Evolutionary conservation across 805 yeast genomes (phyloP).

Genomic region (Scheffersomyces amazonensis): DNA sequence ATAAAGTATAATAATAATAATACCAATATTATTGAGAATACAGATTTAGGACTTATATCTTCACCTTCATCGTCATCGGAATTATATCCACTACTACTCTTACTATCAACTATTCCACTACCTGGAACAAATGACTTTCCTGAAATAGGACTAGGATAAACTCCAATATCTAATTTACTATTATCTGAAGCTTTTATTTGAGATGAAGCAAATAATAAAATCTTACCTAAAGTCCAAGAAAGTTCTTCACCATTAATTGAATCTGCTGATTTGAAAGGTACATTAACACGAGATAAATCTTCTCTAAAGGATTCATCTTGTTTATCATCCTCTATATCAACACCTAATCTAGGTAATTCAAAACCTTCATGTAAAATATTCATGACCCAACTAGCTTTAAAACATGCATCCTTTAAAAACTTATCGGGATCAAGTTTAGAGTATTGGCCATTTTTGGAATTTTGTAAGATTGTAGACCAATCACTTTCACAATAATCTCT

Average conservation of each 20-base stretch:
- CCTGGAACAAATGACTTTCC: slow-evolving; percentile 31
- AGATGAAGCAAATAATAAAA: slow-evolving; percentile 77
- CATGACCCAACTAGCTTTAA: slow-evolving; percentile 93
- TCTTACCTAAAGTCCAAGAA: slow-evolving; percentile 94
- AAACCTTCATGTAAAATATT: slow-evolving; percentile 91
- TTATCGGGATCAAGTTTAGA: slow-evolving; percentile 49
- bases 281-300: slow-evolving; percentile 30
- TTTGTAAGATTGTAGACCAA: slow-evolving; percentile 57
- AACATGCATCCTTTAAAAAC: slow-evolving; percentile 73
- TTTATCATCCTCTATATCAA: slow-evolving; percentile 34
- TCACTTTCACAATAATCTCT: slow-evolving; percentile 70
- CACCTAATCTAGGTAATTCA: slow-evolving; percentile 70
- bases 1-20: slow-evolving; percentile 15
- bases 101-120: slow-evolving; percentile 9
- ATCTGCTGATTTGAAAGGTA: slow-evolving; percentile 81
- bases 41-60: slow-evolving; percentile 1
- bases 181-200: slow-evolving; percentile 38
- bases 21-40: slow-evolving; percentile 14
- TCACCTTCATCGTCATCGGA: slow-evolving; percentile 12
- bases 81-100: slow-evolving; percentile 12
- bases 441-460: slow-evolving; percentile 56
- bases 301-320: slow-evolving; percentile 22
- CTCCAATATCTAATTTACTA: slow-evolving; percentile 26
- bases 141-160: slow-evolving; percentile 39
- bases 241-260: slow-evolving; percentile 80